Evolutionary conservation across 1,139 yeast genomes (phyloP).

Genomic region (Yamadazyma siamensis): DNA sequence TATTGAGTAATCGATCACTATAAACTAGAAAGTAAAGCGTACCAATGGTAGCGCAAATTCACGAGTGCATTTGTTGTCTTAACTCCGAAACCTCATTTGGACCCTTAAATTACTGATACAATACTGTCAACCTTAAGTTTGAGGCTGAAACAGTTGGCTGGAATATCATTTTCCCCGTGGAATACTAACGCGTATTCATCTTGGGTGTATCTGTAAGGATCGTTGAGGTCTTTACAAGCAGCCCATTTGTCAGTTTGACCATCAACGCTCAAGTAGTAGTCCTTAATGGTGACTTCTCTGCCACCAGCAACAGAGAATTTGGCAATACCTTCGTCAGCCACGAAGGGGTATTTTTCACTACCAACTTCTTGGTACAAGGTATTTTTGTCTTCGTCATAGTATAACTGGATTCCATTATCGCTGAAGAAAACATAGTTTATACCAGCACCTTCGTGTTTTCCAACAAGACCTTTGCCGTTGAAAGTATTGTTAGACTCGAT

Average conservation of each 20-base stretch:
- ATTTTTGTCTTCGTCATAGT: slow-evolving; percentile 3
- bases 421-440: slow-evolving; percentile 44
- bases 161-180: slow-evolving; percentile 3
- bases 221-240: slow-evolving; percentile 40
- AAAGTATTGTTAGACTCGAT: slow-evolving; percentile 6
- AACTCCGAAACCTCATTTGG: no score
- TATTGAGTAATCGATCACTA: no score
- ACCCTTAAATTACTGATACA: no score
- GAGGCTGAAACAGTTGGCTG: slow-evolving; percentile 2
- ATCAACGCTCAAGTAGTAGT: slow-evolving; percentile 22
- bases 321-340: slow-evolving; percentile 5
- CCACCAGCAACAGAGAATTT: slow-evolving; percentile 16
- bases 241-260: slow-evolving; percentile 31
- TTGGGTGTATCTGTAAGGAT: slow-evolving; percentile 41
- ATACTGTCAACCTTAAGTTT: slow-evolving; percentile 5
- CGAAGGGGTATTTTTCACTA: slow-evolving; percentile 1
- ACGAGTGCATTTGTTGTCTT: no score
- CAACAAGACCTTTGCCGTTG: slow-evolving; percentile 26
- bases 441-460: slow-evolving; percentile 56
- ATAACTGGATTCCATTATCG: slow-evolving; percentile 10
- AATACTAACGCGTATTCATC: slow-evolving; percentile 21
- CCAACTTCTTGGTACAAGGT: slow-evolving; percentile 2
- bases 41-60: no score
- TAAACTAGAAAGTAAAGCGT: no score
- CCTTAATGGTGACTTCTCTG: background rate